A percentile compares a stretch with the other conserved stretches of the same genome.
phyloP scores from a whole-genome alignment of 2,329 filamentous ascomycete species.

The Alternaria longipes region DNA sequence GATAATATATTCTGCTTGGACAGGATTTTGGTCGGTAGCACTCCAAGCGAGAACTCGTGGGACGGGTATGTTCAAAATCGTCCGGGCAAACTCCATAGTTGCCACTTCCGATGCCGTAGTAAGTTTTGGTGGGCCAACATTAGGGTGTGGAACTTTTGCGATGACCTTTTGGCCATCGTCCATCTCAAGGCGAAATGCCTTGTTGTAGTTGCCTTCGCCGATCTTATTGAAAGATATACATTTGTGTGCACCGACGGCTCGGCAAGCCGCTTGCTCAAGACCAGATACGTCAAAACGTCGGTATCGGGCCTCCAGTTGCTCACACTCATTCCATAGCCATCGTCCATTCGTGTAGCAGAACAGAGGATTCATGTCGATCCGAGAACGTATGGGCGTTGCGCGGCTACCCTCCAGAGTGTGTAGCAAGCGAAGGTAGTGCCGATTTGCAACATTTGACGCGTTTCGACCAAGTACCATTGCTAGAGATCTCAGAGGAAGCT shows the following conservation, averaged over 20 bases:
- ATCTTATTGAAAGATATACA: slow-evolving; percentile 32
- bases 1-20: slow-evolving; percentile 44
- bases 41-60: slow-evolving; percentile 40
- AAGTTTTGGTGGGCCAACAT: slow-evolving; percentile 29
- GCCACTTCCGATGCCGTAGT: slow-evolving; percentile 42
- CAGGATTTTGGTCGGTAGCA: slow-evolving; percentile 33
- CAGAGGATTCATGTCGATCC: slow-evolving; percentile 18
- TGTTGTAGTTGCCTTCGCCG: slow-evolving; percentile 36
- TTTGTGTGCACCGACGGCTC: slow-evolving; percentile 21
- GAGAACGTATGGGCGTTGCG: slow-evolving; percentile 13
- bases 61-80: slow-evolving; percentile 34
- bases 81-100: slow-evolving; percentile 38
- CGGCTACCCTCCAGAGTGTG: slow-evolving; percentile 16
- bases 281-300: slow-evolving; percentile 27
- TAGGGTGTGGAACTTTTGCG: slow-evolving; percentile 39
- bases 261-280: slow-evolving; percentile 28
- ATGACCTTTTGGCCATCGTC: slow-evolving; percentile 33
- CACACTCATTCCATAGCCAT: slow-evolving; percentile 35
- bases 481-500: background rate
- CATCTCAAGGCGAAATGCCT: slow-evolving; percentile 29
- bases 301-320: slow-evolving; percentile 31
- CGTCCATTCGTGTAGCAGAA: slow-evolving; percentile 37
- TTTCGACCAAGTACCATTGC: slow-evolving; percentile 1
- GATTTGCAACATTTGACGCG: slow-evolving; percentile 19
- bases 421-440: slow-evolving; percentile 17